Percentiles rank a stretch among this genome's conserved stretches.
Evolutionary conservation across 1,139 yeast genomes (phyloP).

Genomic region (Pichia sp.): DNA sequence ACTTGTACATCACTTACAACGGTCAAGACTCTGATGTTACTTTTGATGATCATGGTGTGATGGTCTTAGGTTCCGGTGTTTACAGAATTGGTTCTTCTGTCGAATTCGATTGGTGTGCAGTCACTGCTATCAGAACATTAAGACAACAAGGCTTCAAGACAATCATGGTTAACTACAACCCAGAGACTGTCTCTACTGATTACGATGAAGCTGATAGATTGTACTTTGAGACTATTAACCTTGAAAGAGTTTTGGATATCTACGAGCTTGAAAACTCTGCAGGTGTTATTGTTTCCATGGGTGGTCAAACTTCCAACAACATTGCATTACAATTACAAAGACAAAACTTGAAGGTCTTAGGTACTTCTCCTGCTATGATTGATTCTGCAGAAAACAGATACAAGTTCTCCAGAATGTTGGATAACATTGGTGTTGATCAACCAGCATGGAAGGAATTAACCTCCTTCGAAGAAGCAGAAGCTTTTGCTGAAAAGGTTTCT

Average conservation of each 20-base stretch:
- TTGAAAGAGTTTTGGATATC: slow-evolving; percentile 93
- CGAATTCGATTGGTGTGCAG: slow-evolving; percentile 99
- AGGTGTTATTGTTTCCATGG: slow-evolving; percentile 97
- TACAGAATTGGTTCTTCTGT: slow-evolving; percentile 98
- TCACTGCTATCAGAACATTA: slow-evolving; percentile 89
- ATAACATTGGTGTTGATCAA: slow-evolving; percentile 94
- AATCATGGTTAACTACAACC: slow-evolving; percentile 95
- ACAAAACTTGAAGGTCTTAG: slow-evolving; percentile 91
- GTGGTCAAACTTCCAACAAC: slow-evolving; percentile 98
- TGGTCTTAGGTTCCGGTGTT: slow-evolving; percentile 97
- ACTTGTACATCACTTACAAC: slow-evolving; percentile 90
- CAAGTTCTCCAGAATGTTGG: slow-evolving; percentile 97
- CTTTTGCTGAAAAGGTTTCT: slow-evolving; percentile 82
- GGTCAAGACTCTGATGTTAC: slow-evolving; percentile 83
- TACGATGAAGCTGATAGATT: slow-evolving; percentile 97
- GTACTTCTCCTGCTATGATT: slow-evolving; percentile 98
- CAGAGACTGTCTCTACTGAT: slow-evolving; percentile 97
- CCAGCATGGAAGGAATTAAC: slow-evolving; percentile 99
- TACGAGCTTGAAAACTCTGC: slow-evolving; percentile 86
- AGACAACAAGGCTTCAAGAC: slow-evolving; percentile 86
- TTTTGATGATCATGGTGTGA: slow-evolving; percentile 84
- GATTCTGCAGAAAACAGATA: slow-evolving; percentile 98
- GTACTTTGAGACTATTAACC: slow-evolving; percentile 90
- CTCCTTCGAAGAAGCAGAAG: slow-evolving; percentile 88
- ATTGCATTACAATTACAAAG: slow-evolving; percentile 92